These are phyloP conservation scores for Pugionium dolabratum DNA, from an alignment of 345 rosid species.

Conservation along the genomic window DNA sequence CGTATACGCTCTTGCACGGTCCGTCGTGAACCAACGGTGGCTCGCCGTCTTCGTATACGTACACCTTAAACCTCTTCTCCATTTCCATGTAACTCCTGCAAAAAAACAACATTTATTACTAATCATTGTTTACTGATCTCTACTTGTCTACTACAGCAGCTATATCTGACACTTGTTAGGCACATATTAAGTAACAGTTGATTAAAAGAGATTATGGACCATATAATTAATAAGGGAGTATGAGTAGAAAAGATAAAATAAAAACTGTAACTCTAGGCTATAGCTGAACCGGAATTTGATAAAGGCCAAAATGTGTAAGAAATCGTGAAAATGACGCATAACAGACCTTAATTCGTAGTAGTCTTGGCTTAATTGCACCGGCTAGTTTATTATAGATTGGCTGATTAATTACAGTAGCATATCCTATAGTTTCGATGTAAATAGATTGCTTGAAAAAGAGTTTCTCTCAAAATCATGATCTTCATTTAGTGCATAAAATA, in stretches of 20 bases:
- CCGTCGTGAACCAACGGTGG: conserved; percentile 74
- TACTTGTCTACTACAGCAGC: conserved; percentile 28
- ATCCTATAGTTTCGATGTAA: conserved; percentile 1
- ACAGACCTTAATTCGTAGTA: conserved; percentile 17
- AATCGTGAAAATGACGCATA: conserved; percentile 25
- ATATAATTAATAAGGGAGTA: conserved; percentile 18
- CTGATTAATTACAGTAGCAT: conserved; percentile 4
- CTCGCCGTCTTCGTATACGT: conserved; percentile 82
- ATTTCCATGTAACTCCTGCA: conserved; percentile 77
- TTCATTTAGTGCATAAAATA: not conserved
- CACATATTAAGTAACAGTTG: conserved; percentile 9
- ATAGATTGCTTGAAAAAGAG: conserved; percentile 23
- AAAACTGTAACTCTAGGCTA: conserved; percentile 3
- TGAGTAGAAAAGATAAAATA: not conserved
- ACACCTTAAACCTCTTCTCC: conserved; percentile 88
- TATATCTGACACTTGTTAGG: conserved; percentile 31
- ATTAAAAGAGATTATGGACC: conserved; percentile 34
- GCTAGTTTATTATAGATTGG: conserved; percentile 4
- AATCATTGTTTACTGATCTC: not conserved
- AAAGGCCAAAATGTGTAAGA: not conserved
- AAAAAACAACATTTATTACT: not conserved
- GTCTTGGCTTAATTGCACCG: conserved; percentile 12
- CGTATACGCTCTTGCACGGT: conserved; percentile 79
- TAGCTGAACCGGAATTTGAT: conserved; percentile 27
- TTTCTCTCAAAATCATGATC: not conserved